These are phyloP conservation scores for Pseudogymnoascus sp. DNA, from an alignment of 2,329 filamentous ascomycete genomes.

Conservation along the genomic window DNA sequence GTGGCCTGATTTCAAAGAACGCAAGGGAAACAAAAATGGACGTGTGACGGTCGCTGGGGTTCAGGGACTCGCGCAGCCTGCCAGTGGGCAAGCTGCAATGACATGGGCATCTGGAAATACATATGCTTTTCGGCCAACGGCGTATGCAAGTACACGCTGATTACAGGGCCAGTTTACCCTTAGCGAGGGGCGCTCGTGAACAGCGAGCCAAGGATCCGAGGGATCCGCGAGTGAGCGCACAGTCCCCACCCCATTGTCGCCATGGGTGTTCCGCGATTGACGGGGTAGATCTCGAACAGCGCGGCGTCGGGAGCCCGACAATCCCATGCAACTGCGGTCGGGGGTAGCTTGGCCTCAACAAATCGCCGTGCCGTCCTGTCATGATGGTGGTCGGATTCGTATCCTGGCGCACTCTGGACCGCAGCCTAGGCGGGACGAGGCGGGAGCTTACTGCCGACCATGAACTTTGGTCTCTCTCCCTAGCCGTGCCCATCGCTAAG, in stretches of 20 bases:
- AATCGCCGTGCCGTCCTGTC: neutral
- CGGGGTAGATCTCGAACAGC: neutral
- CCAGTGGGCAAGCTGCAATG: neutral
- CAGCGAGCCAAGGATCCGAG: neutral
- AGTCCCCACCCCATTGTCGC: neutral
- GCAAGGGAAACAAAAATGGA: neutral
- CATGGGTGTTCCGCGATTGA: neutral
- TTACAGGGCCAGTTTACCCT: neutral
- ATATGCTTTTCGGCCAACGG: neutral
- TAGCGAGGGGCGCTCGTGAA: neutral
- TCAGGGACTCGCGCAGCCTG: neutral
- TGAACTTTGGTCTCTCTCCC: neutral
- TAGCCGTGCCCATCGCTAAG: neutral
- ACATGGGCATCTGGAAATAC: neutral
- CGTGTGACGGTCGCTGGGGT: neutral
- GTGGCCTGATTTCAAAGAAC: neutral
- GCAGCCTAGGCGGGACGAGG: neutral
- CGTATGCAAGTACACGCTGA: neutral
- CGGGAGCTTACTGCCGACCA: neutral
- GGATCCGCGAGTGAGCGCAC: neutral
- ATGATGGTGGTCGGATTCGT: neutral
- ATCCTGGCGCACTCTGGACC: neutral
- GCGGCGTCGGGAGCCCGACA: neutral
- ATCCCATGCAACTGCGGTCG: neutral
- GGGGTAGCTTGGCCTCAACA: neutral